A percentile compares a stretch with the other conserved stretches of the same genome.
Conservation (phyloP, 2,329 filamentous ascomycete genomes). For the Magnaporthales sp. region DNA sequence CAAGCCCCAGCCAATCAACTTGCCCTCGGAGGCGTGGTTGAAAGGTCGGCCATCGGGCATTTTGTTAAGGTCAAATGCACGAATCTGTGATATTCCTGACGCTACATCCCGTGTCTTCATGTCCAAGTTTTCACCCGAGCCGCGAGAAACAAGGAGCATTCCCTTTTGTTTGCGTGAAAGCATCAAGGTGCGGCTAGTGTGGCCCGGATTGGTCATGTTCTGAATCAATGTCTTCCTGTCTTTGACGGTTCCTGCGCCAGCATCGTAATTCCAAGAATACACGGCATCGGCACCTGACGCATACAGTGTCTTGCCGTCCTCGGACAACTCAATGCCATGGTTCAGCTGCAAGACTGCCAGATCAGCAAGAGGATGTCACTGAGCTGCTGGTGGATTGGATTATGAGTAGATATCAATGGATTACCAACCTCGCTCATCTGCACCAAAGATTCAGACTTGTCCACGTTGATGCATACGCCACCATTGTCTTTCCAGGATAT, state of each 20-base stretch:
- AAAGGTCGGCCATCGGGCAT: conserved; percentile 21
- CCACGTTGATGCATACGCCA: conserved; percentile 30
- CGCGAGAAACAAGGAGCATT: conserved; percentile 53
- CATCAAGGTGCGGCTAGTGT: conserved; percentile 59
- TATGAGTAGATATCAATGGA: background rate
- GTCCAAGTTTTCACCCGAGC: conserved; percentile 57
- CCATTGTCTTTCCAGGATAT: conserved; percentile 30
- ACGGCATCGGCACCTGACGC: conserved; percentile 51
- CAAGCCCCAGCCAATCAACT: conserved; percentile 53
- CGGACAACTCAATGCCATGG: conserved; percentile 45
- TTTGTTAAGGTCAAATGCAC: conserved; percentile 39
- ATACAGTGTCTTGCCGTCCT: conserved; percentile 44
- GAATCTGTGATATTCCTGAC: conserved; percentile 59
- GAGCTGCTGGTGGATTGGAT: background rate
- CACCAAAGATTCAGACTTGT: conserved; percentile 25
- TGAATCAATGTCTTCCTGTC: conserved; percentile 43
- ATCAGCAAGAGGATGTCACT: background rate
- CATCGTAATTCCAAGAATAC: conserved; percentile 57
- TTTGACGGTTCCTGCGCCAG: conserved; percentile 34
- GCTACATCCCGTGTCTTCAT: conserved; percentile 34
- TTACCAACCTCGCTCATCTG: conserved; percentile 20
- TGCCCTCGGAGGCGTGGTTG: conserved; percentile 39
- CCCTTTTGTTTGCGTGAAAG: conserved; percentile 38
- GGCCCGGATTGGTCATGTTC: conserved; percentile 54
- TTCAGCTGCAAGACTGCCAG: conserved; percentile 33